Evolutionary conservation across 805 yeast species (phyloP).

Genomic region (Teunomyces gatunensis): DNA sequence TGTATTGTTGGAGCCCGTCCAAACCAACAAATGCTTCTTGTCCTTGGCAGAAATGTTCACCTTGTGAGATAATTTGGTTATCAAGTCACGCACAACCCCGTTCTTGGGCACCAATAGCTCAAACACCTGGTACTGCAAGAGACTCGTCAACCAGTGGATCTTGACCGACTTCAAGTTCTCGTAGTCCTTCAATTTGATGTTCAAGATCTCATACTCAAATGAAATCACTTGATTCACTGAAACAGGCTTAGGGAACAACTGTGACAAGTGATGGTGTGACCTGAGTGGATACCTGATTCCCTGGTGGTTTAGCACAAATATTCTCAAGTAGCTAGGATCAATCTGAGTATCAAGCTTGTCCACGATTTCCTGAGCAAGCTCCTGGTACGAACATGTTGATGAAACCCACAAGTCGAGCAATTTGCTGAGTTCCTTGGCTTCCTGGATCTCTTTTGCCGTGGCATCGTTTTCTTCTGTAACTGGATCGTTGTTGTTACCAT

Average conservation of each 20-base stretch:
- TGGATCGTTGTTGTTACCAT: neutral
- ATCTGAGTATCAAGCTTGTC: constrained; percentile 40
- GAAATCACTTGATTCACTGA: constrained; percentile 42
- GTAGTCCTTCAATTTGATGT: constrained; percentile 68
- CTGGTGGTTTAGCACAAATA: constrained; percentile 58
- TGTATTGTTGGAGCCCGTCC: constrained; percentile 50
- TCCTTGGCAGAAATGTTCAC: constrained; percentile 49
- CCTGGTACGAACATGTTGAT: constrained; percentile 54
- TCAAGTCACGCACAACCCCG: constrained; percentile 54
- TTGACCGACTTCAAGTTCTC: constrained; percentile 70
- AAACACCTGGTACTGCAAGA: constrained; percentile 63
- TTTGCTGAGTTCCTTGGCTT: constrained; percentile 19
- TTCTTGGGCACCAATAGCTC: constrained; percentile 69
- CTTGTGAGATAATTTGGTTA: constrained; percentile 55
- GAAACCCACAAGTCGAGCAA: constrained; percentile 68
- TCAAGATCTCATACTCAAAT: constrained; percentile 75
- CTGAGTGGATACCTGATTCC: constrained; percentile 54
- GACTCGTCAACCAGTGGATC: constrained; percentile 68
- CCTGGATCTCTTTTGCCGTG: constrained; percentile 15
- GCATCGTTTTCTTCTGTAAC: constrained; percentile 9
- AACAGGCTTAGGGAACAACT: constrained; percentile 40
- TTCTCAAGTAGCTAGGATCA: constrained; percentile 60
- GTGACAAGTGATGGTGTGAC: constrained; percentile 33
- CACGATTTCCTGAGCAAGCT: constrained; percentile 63
- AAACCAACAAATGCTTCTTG: constrained; percentile 48